Evolutionary conservation across 169 alveolate genomes (phyloP).

Genomic region (Eimeria necatrix): DNA sequence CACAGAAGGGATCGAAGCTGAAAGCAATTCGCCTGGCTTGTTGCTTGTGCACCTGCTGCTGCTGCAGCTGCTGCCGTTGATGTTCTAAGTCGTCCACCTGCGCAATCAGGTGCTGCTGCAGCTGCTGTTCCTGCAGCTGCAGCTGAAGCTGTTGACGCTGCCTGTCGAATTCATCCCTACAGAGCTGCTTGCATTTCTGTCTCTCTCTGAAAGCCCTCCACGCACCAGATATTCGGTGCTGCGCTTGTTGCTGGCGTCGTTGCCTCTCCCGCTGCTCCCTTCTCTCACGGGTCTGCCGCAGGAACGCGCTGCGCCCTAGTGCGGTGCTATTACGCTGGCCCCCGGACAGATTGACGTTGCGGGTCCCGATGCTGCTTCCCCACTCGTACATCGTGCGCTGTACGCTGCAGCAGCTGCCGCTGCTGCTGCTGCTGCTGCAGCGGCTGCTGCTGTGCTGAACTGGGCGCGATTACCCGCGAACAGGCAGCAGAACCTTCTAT

Average conservation of each 20-base stretch:
- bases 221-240: background rate
- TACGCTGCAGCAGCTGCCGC: background rate
- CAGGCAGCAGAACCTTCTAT: background rate
- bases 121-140: conserved; percentile 14
- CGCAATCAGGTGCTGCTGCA: background rate
- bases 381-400: background rate
- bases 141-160: background rate
- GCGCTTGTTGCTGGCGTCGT: conserved; percentile 17
- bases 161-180: background rate
- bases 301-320: background rate
- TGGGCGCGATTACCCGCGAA: background rate
- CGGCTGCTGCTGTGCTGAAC: background rate
- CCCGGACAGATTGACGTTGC: conserved; percentile 22
- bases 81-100: background rate
- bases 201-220: background rate
- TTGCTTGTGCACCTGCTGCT: conserved; percentile 35
- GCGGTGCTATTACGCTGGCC: conserved; percentile 21
- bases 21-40: conserved; percentile 7
- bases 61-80: conserved; percentile 12
- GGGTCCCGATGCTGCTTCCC: conserved; percentile 22
- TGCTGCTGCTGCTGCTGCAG: conserved; percentile 18
- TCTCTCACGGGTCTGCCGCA: conserved; percentile 17
- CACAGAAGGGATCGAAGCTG: conserved; percentile 9
- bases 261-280: conserved; percentile 32
- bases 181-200: background rate